A percentile compares a stretch with the other conserved stretches of the same genome.
Conservation (phyloP, 202 grass and related monocot genomes). For the Setaria italica region DNA sequence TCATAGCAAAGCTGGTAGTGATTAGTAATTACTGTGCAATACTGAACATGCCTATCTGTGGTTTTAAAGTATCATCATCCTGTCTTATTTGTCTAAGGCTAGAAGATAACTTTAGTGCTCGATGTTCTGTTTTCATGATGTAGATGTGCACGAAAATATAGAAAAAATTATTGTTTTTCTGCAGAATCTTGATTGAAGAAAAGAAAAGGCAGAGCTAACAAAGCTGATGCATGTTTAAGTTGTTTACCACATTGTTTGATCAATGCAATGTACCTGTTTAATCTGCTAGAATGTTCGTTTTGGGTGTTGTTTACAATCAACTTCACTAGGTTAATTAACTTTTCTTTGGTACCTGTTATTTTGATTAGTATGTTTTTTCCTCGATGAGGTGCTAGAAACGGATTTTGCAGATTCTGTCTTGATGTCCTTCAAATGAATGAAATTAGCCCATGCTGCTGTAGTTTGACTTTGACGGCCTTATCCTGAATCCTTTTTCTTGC, state of each 20-base stretch:
- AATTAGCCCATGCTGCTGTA: constrained; percentile 1
- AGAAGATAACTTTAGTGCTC: not conserved
- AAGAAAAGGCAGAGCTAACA: not conserved
- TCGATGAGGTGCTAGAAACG: not conserved
- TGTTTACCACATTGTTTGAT: constrained; percentile 13
- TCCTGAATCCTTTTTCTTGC: constrained; percentile 14
- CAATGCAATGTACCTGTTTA: not conserved
- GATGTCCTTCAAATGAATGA: constrained; percentile 24
- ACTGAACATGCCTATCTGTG: not conserved
- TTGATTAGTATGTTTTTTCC: constrained; percentile 1
- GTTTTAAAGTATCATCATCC: not conserved
- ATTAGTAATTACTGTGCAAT: constrained; percentile 1
- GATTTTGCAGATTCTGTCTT: not conserved
- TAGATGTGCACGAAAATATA: constrained; percentile 1
- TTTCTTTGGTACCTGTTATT: constrained; percentile 15
- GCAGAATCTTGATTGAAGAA: constrained; percentile 19
- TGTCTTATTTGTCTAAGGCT: not conserved
- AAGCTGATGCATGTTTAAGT: constrained; percentile 9
- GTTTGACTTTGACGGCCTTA: not conserved
- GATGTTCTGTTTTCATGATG: not conserved
- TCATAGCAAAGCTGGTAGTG: not conserved
- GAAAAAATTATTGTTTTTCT: constrained; percentile 11
- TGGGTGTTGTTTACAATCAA: not conserved
- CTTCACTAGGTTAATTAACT: not conserved
- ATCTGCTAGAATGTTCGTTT: constrained; percentile 18